Evolutionary conservation across 1,139 yeast species (phyloP).

Genomic region (Taiozyma sp.): DNA sequence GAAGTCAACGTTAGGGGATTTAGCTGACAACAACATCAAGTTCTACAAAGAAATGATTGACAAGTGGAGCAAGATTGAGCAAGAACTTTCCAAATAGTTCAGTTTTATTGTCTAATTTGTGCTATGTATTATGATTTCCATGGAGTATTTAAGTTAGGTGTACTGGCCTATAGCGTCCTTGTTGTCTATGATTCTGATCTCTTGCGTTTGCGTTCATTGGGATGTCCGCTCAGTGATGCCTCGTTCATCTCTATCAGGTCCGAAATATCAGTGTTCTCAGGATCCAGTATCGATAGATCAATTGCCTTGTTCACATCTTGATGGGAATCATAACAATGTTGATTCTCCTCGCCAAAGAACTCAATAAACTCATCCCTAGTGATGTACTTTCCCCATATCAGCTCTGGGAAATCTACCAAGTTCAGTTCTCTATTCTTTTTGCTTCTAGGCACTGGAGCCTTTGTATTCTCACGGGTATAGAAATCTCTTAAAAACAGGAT

Average conservation of each 20-base stretch:
- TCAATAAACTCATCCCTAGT: slow-evolving; percentile 38
- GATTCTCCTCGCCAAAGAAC: slow-evolving; percentile 43
- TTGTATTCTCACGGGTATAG: slow-evolving; percentile 76
- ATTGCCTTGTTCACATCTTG: slow-evolving; percentile 22
- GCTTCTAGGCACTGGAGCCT: slow-evolving; percentile 76
- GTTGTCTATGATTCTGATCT: slow-evolving; percentile 6
- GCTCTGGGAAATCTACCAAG: slow-evolving; percentile 53
- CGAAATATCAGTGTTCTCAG: slow-evolving; percentile 14
- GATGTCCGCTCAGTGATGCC: slow-evolving; percentile 10
- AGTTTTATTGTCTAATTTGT: neutral
- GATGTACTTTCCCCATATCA: slow-evolving; percentile 45
- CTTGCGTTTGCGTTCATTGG: neutral
- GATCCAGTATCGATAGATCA: slow-evolving; percentile 26
- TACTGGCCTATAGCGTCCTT: neutral
- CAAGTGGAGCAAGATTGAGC: slow-evolving; percentile 64
- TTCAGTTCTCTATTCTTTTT: slow-evolving; percentile 77
- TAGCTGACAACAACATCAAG: slow-evolving; percentile 72
- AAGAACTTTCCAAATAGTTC: slow-evolving; percentile 26
- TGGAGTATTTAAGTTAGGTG: neutral
- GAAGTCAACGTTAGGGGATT: slow-evolving; percentile 57
- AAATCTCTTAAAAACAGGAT: slow-evolving; percentile 74
- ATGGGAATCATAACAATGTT: slow-evolving; percentile 26
- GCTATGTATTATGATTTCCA: neutral
- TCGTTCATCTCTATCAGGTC: slow-evolving; percentile 20
- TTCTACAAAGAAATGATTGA: slow-evolving; percentile 69